Evolutionary conservation across 2,329 filamentous ascomycete genomes (phyloP).

Genomic region (Colletotrichum acutatum): DNA sequence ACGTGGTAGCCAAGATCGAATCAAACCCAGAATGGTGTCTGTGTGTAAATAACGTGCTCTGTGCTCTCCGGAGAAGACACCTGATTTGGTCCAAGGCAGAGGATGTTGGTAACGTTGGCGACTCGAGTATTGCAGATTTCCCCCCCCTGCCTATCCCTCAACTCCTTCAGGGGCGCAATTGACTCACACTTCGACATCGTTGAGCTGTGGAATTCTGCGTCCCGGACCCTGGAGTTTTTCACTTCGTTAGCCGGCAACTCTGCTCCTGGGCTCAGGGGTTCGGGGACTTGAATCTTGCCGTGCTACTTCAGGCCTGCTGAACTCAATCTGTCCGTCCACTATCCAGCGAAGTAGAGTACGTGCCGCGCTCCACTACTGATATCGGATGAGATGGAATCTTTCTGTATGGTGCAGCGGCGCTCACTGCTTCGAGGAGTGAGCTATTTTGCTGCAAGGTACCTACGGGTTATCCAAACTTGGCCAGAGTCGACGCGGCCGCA

Average conservation of each 20-base stretch:
- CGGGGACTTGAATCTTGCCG: background rate
- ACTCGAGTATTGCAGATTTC: background rate
- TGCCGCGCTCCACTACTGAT: background rate
- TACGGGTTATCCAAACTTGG: background rate
- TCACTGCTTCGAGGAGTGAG: background rate
- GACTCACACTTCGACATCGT: background rate
- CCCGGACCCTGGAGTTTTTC: background rate
- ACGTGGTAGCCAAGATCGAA: slow-evolving; percentile 22
- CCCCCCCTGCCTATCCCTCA: background rate
- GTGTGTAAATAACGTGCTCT: slow-evolving; percentile 28
- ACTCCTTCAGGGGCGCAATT: slow-evolving; percentile 6
- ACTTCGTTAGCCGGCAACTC: background rate
- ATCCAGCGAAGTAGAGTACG: background rate
- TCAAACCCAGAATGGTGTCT: slow-evolving; percentile 16
- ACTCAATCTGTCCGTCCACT: slow-evolving; percentile 4
- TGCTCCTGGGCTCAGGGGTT: background rate
- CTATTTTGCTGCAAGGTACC: slow-evolving; percentile 12
- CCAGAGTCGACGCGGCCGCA: slow-evolving; percentile 5
- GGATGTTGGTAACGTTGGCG: background rate
- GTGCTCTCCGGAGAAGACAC: slow-evolving; percentile 14
- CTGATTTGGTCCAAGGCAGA: slow-evolving; percentile 14
- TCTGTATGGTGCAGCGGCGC: background rate
- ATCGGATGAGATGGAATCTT: slow-evolving; percentile 8
- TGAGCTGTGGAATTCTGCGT: background rate
- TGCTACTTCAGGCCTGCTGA: background rate